Conservation (phyloP, 805 yeast genomes). For the Candida khao-thaluensis region DNA sequence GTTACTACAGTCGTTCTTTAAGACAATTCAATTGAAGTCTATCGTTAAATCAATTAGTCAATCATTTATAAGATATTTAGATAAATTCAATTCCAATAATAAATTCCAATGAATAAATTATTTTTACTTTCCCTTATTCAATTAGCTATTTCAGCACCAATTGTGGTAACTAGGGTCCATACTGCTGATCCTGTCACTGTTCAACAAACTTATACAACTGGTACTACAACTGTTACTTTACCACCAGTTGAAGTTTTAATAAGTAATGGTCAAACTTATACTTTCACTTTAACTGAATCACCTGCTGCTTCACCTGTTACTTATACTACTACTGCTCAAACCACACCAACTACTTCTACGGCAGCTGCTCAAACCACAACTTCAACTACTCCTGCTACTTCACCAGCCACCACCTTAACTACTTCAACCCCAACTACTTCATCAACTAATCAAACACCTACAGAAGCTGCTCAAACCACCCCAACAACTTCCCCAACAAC, state of each 20-base stretch:
- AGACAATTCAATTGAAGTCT: too few relatives aligned
- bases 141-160: constrained; percentile 31
- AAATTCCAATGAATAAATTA: constrained; percentile 9
- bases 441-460: constrained; percentile 9
- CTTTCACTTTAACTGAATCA: constrained; percentile 41
- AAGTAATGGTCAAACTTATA: constrained; percentile 51
- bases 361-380: constrained; percentile 15
- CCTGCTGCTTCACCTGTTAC: constrained; percentile 38
- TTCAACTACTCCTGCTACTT: constrained; percentile 8
- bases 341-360: constrained; percentile 19
- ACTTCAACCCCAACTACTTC: constrained; percentile 15
- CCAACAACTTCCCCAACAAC: constrained; percentile 15
- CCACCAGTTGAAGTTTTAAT: constrained; percentile 55
- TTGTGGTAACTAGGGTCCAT: constrained; percentile 51
- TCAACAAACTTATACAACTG: constrained; percentile 41
- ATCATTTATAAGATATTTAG: constrained; percentile 2
- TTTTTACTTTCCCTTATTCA: constrained; percentile 20
- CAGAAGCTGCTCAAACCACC: constrained; percentile 7
- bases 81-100: too few relatives aligned
- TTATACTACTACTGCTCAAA: constrained; percentile 21
- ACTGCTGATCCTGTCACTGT: constrained; percentile 56
- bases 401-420: constrained; percentile 4
- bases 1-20: constrained; percentile 6
- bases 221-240: constrained; percentile 47
- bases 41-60: too few relatives aligned